Base-by-base conservation (phyloP, 2,329 filamentous ascomycete species). In the Cercospora beticola region DNA sequence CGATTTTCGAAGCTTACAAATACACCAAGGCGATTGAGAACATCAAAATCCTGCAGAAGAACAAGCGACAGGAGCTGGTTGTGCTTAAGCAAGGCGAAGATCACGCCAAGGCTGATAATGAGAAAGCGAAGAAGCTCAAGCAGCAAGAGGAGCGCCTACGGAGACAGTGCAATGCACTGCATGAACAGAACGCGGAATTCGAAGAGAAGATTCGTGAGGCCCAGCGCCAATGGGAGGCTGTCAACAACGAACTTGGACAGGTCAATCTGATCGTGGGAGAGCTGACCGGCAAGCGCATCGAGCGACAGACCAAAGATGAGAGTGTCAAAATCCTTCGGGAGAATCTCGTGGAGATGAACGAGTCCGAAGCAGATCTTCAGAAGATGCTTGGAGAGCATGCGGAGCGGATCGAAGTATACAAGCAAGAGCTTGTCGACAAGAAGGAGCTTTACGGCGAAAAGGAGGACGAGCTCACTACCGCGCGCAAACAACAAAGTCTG, bases 21-120 rank as follows among this genome's bases (percentile, higher is more conserved):
- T 99, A 98, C 80, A 97, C 94, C 36, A 97, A 97, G 77, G 95
- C 94, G 18, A 97, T 99, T 69, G 94, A 97, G 57, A 97, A 97
- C 78, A 91, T 99, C 78, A 97, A 97, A 77, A 79, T 89, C 9
- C 84, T 98, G 61, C 87, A 90, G 46, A 99, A 98, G 81, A 90
- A 89, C 72, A 90, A 97, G 72, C 90, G 89, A 40, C 89, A 91
- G 71, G 87, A 94, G 70, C 85, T 98, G 9, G 86, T 84, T 16
- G 87, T 90, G 69, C 86, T 91, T 67, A 92, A 92, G 75, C 87
- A 90, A 54, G 86, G 91, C 68, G 92, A 97, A 77, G 85, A 89
- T 49, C 88, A 93, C 71, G 89, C 91, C 72, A 95, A 95, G 78
- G 83, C 87, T 58, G 91, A 95, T 79, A 98, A 97, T 78, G 92